phyloP scores from a whole-genome alignment of 2,329 filamentous ascomycete species.

The Pyricularia sp. region DNA sequence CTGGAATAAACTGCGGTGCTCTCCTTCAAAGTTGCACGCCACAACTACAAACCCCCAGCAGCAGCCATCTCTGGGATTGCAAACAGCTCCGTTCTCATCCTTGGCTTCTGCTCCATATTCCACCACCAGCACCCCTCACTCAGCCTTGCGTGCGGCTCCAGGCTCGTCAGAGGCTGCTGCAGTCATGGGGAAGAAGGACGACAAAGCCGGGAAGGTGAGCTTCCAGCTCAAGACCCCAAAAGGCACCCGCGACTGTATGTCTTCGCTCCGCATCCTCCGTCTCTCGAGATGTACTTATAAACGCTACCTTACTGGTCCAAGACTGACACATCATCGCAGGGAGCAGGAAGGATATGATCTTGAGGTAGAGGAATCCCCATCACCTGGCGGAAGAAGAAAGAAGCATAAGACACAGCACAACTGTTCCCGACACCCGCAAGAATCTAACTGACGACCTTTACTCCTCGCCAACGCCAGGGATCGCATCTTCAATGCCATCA shows the following conservation, averaged over 20 bases:
- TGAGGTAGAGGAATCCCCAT: neutral
- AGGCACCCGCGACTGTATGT: conserved; percentile 58
- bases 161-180: neutral
- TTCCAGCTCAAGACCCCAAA: conserved; percentile 64
- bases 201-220: conserved; percentile 18
- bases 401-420: neutral
- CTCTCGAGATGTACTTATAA: neutral
- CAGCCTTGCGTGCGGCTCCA: neutral
- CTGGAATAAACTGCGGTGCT: neutral
- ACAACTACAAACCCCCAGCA: neutral
- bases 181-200: conserved; percentile 10
- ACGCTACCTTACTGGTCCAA: neutral
- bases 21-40: neutral
- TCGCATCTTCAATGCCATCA: conserved; percentile 12
- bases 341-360: conserved; percentile 6
- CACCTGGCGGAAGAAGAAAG: neutral
- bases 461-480: neutral
- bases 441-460: neutral
- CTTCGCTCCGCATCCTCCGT: neutral
- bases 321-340: neutral
- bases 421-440: neutral
- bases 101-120: neutral
- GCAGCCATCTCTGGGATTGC: neutral
- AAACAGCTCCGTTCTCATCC: neutral
- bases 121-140: neutral